Percentiles rank a stretch among this genome's conserved stretches.
Evolutionary conservation across 225 moss, liverwort and hornwort genomes (phyloP).

Genomic region (Sphagnum contortum): DNA sequence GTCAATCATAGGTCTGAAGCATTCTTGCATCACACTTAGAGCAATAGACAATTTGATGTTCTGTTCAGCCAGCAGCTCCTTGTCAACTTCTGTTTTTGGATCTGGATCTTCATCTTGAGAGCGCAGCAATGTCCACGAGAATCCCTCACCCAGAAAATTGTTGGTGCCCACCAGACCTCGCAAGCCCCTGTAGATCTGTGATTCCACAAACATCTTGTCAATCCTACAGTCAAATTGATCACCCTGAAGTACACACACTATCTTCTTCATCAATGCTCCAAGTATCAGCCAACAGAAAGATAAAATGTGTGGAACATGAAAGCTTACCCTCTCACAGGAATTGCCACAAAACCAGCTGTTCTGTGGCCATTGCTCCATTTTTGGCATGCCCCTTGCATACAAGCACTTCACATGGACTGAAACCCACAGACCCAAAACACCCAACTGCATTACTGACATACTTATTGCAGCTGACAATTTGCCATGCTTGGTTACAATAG

Average conservation of each 20-base stretch:
- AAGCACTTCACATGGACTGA: slow-evolving; percentile 94
- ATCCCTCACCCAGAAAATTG: slow-evolving; percentile 55
- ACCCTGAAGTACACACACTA: too few relatives aligned
- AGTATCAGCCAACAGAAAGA: too few relatives aligned
- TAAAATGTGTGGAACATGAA: too few relatives aligned
- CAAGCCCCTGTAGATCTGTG: slow-evolving; percentile 68
- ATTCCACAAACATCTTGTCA: background rate
- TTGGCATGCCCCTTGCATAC: slow-evolving; percentile 48
- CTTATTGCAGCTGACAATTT: too few relatives aligned
- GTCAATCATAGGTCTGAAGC: slow-evolving; percentile 93
- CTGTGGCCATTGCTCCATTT: slow-evolving; percentile 51
- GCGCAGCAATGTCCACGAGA: slow-evolving; percentile 75
- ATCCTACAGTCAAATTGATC: too few relatives aligned
- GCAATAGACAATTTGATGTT: slow-evolving; percentile 88
- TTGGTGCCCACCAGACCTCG: slow-evolving; percentile 63
- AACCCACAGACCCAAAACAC: slow-evolving; percentile 7
- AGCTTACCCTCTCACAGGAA: slow-evolving; percentile 52
- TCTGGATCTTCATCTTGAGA: slow-evolving; percentile 68
- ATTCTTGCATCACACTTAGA: slow-evolving; percentile 89
- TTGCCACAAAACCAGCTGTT: slow-evolving; percentile 76
- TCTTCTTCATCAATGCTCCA: too few relatives aligned
- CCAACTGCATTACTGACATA: too few relatives aligned
- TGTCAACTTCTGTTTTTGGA: slow-evolving; percentile 32
- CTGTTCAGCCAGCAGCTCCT: slow-evolving; percentile 65
- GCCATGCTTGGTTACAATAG: too few relatives aligned